A percentile compares a stretch with the other conserved stretches of the same genome.
These are phyloP conservation scores for Cucurbita pepo DNA, from an alignment of 306 rosid genomes.

Conservation along the genomic window DNA sequence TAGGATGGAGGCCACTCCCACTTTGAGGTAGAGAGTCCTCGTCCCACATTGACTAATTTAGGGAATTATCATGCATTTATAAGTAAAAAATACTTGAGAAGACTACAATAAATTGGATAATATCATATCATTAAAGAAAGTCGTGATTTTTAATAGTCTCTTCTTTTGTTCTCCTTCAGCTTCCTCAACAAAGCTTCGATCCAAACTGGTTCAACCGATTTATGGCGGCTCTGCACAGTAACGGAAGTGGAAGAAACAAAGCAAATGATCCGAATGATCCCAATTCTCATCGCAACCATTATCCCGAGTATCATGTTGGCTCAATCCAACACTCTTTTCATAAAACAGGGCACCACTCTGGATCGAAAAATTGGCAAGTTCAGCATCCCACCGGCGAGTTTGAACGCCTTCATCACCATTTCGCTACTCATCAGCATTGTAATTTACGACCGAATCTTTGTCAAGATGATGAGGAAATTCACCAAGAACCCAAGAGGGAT, in stretches of 20 bases:
- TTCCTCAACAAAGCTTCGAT: conserved; percentile 13
- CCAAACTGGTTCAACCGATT: neutral
- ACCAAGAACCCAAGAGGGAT: conserved; percentile 14
- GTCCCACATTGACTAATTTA: too few relatives aligned
- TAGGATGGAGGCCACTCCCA: conserved; percentile 58
- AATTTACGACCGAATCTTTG: conserved; percentile 7
- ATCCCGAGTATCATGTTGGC: conserved; percentile 8
- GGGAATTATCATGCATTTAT: too few relatives aligned
- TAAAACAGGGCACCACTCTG: conserved; percentile 13
- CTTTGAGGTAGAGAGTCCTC: conserved; percentile 14
- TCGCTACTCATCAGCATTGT: conserved; percentile 17
- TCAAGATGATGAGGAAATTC: conserved; percentile 4
- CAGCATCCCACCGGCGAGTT: conserved; percentile 13
- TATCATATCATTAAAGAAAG: too few relatives aligned
- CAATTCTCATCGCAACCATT: neutral
- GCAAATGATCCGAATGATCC: conserved; percentile 12
- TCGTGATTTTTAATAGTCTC: neutral
- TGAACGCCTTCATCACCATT: conserved; percentile 9
- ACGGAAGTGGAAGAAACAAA: conserved; percentile 19
- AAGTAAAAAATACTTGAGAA: too few relatives aligned
- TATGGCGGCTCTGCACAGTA: conserved; percentile 12
- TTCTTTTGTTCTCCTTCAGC: neutral
- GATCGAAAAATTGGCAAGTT: conserved; percentile 10
- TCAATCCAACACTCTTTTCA: conserved; percentile 12
- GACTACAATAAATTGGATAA: accelerated